Evolutionary conservation across 495 filamentous ascomycete genomes (phyloP).

Genomic region (Gamarada debralockiae): DNA sequence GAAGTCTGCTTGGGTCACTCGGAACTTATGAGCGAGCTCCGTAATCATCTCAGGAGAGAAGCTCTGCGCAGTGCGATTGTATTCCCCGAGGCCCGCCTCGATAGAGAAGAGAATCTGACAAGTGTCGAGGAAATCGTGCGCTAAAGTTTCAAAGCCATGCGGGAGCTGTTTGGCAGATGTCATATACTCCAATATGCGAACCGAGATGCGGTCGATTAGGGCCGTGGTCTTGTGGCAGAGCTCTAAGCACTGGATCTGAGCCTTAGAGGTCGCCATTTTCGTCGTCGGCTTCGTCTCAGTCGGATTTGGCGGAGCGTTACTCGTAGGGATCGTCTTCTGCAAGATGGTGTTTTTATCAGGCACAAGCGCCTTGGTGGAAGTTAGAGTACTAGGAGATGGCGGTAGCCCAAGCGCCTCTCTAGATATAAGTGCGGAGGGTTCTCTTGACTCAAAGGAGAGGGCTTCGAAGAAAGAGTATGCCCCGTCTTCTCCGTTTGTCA

Average conservation of each 20-base stretch:
- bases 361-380: no score
- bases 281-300: not conserved
- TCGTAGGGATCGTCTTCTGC: no score
- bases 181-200: conserved; percentile 54
- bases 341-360: no score
- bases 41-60: conserved; percentile 42
- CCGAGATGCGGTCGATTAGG: conserved; percentile 46
- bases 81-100: conserved; percentile 44
- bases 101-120: conserved; percentile 48
- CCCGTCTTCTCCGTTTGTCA: no score
- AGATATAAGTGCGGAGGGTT: no score
- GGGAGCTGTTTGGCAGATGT: conserved; percentile 40
- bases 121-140: conserved; percentile 47
- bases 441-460: no score
- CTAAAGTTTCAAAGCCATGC: conserved; percentile 43
- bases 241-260: conserved; percentile 7
- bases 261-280: conserved; percentile 2
- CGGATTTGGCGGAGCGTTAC: not conserved
- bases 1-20: conserved; percentile 40
- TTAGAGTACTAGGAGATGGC: no score
- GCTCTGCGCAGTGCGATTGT: conserved; percentile 26
- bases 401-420: no score
- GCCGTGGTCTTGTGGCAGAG: conserved; percentile 34
- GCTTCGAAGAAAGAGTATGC: no score
- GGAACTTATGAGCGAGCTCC: conserved; percentile 49